phyloP scores from a whole-genome alignment of 2,329 filamentous ascomycete species.

The Thielaviopsis ethacetica region DNA sequence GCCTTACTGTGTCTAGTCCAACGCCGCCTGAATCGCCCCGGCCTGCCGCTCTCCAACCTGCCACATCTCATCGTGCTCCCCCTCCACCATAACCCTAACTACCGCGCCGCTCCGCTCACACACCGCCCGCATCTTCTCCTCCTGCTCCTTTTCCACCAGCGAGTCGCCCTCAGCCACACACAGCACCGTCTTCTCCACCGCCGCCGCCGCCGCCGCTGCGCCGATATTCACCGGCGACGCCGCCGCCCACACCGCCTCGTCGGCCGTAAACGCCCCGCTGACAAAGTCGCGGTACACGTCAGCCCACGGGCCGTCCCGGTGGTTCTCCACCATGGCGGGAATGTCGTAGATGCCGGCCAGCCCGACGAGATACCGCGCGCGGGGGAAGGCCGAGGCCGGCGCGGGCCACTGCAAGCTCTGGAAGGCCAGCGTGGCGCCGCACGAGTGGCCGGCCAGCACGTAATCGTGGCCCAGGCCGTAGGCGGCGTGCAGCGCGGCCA shows the following conservation, averaged over 20 bases:
- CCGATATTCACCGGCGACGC: conserved; percentile 24
- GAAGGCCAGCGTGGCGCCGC: conserved; percentile 38
- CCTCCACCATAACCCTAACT: neutral
- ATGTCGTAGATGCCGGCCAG: conserved; percentile 38
- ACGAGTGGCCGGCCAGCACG: conserved; percentile 45
- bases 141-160: conserved; percentile 7
- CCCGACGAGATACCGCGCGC: conserved; percentile 24
- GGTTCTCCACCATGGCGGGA: conserved; percentile 14
- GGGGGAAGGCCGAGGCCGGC: conserved; percentile 8
- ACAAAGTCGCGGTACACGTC: conserved; percentile 27
- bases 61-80: conserved; percentile 9
- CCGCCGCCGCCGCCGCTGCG: too few species aligned
- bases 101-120: neutral
- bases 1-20: neutral
- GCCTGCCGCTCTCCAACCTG: neutral
- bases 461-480: conserved; percentile 33
- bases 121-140: neutral
- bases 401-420: conserved; percentile 23
- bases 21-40: neutral
- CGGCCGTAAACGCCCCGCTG: conserved; percentile 28
- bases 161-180: neutral
- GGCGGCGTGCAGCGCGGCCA: conserved; percentile 30
- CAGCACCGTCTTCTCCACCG: neutral
- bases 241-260: conserved; percentile 22
- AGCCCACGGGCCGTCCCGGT: conserved; percentile 19